Conservation (phyloP, 139 green algal species). For the Spirogloea muscicola region DNA sequence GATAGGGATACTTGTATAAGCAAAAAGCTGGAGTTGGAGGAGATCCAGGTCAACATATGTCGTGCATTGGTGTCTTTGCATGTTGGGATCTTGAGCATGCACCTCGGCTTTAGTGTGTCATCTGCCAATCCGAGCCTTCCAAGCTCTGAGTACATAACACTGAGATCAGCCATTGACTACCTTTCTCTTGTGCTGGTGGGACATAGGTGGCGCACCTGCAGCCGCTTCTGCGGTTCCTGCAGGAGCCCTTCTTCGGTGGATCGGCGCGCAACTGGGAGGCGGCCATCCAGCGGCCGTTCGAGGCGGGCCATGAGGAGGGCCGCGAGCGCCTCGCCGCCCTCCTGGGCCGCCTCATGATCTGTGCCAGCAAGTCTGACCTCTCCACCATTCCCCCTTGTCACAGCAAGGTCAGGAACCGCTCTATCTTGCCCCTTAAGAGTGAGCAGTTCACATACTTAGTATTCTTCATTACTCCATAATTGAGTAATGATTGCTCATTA, state of each 20-base stretch:
- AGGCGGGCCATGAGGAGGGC: conserved; percentile 52
- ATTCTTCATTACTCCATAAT: not conserved
- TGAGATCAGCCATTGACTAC: too few relatives aligned
- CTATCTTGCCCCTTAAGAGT: too few relatives aligned
- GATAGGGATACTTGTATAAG: too few relatives aligned
- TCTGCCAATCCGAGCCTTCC: too few relatives aligned
- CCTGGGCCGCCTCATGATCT: conserved; percentile 71
- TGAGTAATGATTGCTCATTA: not conserved
- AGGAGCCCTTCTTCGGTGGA: conserved; percentile 64
- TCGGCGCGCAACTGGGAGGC: conserved; percentile 54
- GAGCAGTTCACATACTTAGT: not conserved
- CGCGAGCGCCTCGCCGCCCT: conserved; percentile 62
- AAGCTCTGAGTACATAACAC: too few relatives aligned
- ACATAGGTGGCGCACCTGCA: conserved; percentile 48
- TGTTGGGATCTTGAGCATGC: too few relatives aligned
- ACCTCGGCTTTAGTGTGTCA: too few relatives aligned
- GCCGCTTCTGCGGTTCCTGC: conserved; percentile 88
- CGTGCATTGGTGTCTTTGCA: too few relatives aligned
- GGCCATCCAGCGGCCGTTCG: conserved; percentile 66
- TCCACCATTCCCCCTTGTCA: conserved; percentile 57
- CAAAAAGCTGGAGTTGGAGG: too few relatives aligned
- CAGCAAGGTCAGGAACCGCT: conserved; percentile 33
- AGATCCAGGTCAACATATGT: too few relatives aligned
- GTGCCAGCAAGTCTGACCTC: conserved; percentile 77
- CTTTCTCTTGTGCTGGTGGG: too few relatives aligned